A percentile compares a stretch with the other conserved stretches of the same genome.
Conservation (phyloP, 176 grass and related monocot genomes). For the Musa schizocarpa region DNA sequence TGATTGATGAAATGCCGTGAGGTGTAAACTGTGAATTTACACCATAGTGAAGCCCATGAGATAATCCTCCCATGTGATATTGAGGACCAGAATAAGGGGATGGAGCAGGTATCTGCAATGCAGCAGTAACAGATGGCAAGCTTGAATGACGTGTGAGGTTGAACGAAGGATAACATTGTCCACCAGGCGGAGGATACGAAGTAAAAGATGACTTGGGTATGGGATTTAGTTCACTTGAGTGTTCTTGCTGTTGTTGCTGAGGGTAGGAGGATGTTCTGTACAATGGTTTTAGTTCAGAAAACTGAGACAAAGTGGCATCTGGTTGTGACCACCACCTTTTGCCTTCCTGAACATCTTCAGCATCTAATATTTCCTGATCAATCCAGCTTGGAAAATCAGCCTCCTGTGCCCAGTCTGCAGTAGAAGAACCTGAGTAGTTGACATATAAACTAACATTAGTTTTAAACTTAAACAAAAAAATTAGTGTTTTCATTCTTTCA, state of each 20-base stretch:
- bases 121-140: conserved; percentile 2
- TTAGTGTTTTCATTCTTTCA: background rate
- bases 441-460: background rate
- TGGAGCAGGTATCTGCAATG: conserved; percentile 1
- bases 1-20: background rate
- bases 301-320: background rate
- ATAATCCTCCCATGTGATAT: conserved; percentile 11
- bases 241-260: conserved; percentile 1
- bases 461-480: background rate
- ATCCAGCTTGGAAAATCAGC: conserved; percentile 11
- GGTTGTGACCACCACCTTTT: conserved; percentile 21
- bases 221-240: background rate
- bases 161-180: background rate
- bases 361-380: conserved; percentile 21
- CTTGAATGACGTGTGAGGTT: conserved; percentile 19
- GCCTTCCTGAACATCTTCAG: conserved; percentile 14
- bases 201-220: conserved; percentile 15
- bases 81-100: conserved; percentile 4
- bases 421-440: conserved; percentile 3
- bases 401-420: conserved; percentile 15
- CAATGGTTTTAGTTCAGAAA: conserved; percentile 7
- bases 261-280: conserved; percentile 19
- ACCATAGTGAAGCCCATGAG: conserved; percentile 8
- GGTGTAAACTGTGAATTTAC: conserved; percentile 12
- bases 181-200: conserved; percentile 15